Base-by-base conservation (phyloP, 2,329 filamentous ascomycete species). In the Exserohilum turcica region DNA sequence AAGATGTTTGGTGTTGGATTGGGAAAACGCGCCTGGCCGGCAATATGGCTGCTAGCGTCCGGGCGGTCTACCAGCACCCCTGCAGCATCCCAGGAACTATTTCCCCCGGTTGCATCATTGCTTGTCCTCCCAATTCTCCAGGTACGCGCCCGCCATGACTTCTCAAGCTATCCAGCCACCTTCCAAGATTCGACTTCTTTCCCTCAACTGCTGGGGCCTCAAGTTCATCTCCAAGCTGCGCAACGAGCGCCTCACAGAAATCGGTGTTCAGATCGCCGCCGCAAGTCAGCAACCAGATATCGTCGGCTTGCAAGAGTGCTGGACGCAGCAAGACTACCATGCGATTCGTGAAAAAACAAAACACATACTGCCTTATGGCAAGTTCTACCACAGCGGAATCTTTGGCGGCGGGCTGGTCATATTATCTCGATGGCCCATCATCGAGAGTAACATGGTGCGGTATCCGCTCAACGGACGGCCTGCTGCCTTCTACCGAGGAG, bases 151-250 rank as follows among this genome's bases (percentile, higher is more conserved):
- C 53, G 38, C 43, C 46, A 74, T 72, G 68, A 45, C 59, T 43
- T 61, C 63, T 9, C 52, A 62, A 10, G 13, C 48, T 16, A 35
- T 16, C 2, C 52, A 50, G 6, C 63, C 73, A 68, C 61, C 84
- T 6, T 73, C 82, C 15, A 78, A 77, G 28, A 82, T 97, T 71
- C 88, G 89, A 68, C 82, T 97, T 63, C 79, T 97, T 61, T 94
- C 91, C 4, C 85, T 96, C 73, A 99, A 99, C 77, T 97, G 92
- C 84, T 97, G 94, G 93, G 94, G 94, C 45, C 86, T 97, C 57
- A 93, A 95, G 69, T 91, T 86, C 78, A 82, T 97, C 68, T 87
- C 92, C 45, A 87, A 87, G 61, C 84, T 90, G 63, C 90, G 92
- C 62, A 79, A 83, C 60, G 87, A 89, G 65, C 90, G 94, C 37